Evolutionary conservation across 306 rosid species (phyloP).

Genomic region (Trifolium subterraneum): DNA sequence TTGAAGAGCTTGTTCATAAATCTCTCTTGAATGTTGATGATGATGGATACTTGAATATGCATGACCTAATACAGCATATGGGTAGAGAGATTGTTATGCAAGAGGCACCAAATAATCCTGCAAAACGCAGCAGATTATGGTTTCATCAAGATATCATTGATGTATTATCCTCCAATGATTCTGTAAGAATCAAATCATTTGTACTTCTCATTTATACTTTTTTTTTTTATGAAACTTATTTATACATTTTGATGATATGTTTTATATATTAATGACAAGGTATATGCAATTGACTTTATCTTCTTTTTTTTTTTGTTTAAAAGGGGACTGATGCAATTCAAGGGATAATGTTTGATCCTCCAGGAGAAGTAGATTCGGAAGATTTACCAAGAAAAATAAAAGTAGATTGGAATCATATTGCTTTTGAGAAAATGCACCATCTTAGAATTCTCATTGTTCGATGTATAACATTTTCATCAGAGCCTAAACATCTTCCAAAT

Average conservation of each 20-base stretch:
- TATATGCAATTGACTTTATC: no score
- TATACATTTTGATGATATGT: no score
- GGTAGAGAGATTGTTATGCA: constrained; percentile 24
- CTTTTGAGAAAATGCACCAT: constrained; percentile 18
- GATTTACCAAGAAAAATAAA: no score
- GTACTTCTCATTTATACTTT: no score
- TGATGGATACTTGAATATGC: neutral
- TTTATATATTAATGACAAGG: no score
- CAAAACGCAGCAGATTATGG: constrained; percentile 36
- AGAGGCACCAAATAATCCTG: constrained; percentile 4
- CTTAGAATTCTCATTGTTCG: constrained; percentile 40
- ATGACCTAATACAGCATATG: constrained; percentile 9
- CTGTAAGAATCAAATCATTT: neutral
- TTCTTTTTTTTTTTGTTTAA: neutral
- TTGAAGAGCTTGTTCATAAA: neutral
- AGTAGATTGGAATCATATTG: neutral
- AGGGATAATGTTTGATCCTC: constrained; percentile 37
- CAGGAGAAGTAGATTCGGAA: neutral
- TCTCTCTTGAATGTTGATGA: constrained; percentile 1
- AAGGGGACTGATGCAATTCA: constrained; percentile 29
- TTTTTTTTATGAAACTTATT: no score
- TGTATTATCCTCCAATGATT: neutral
- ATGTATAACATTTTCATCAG: neutral
- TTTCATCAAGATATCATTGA: neutral
- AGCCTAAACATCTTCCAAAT: constrained; percentile 34